Evolutionary conservation across 805 yeast species (phyloP), one percentile per base, ranked within the genome.

Genomic region (Tanozyma kutaoensis): DNA sequence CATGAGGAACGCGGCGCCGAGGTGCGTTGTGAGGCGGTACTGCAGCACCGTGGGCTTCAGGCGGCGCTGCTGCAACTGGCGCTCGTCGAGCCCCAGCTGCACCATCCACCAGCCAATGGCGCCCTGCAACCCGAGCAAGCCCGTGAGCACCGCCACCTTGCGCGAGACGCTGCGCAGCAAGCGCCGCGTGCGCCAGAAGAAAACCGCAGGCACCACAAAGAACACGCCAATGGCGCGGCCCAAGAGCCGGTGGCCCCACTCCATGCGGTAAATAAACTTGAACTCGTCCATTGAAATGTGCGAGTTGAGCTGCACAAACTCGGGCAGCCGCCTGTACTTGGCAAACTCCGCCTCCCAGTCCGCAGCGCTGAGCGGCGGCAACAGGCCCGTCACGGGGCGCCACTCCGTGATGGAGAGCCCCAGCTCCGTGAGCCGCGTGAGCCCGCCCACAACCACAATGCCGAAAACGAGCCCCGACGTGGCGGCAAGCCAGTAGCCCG

Each of bases 81-180:
- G 66, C 43, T 77, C 78, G 46, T 85, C 93, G 30, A 91, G 64
- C 17, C 98, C 98, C 8, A 95, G 82, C 43, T 80, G 74, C 28
- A 91, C 98, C 98, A 91, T 91, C 99, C 99, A 91, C 98, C 98
- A 91, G 18, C 98, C 98, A 38, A 91, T 77, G 28, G 76, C 79
- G 28, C 98, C 98, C 60, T 91, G 98, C 25, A 91, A 57, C 8
- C 95, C 99, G 31, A 91, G 63, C 27, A 91, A 56, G 0, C 66
- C 72, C 23, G 93, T 69, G 24, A 91, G 67, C 2, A 81, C 81
- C 13, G 80, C 51, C 11, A 91, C 58, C 38, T 82, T 66, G 30
- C 59, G 58, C 26, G 81, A 75, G 3, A 80, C 76, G 32, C 72
- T 73, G 3, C 69, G 53, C 3, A 85, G 72, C 8, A 88, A 72